Percentiles rank a stretch among this genome's conserved stretches.
phyloP scores from a whole-genome alignment of 257 asterid genomes.

The Solanum dulcamara region DNA sequence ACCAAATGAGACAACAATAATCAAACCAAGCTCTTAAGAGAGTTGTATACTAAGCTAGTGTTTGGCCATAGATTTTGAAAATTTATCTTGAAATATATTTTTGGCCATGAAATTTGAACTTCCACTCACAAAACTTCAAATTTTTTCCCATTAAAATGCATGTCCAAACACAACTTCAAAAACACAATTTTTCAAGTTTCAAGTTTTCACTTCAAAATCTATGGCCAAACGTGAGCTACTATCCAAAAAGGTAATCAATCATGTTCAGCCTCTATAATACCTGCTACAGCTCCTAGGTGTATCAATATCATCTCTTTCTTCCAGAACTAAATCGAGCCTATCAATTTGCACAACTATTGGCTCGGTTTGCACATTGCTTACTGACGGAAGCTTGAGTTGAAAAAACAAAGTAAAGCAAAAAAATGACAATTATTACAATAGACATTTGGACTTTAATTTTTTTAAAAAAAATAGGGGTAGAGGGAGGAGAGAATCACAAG shows the following conservation, averaged over 20 bases:
- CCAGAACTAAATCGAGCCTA: slow-evolving; percentile 82
- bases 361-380: slow-evolving; percentile 90
- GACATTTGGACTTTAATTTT: neutral
- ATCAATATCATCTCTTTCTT: slow-evolving; percentile 75
- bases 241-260: slow-evolving; percentile 3
- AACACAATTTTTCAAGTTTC: neutral
- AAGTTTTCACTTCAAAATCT: neutral
- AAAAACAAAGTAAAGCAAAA: neutral
- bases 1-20: slow-evolving; percentile 5
- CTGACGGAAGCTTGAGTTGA: slow-evolving; percentile 75
- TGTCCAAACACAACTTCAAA: neutral
- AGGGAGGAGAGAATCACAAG: neutral
- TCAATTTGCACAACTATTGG: slow-evolving; percentile 87
- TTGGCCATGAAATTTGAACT: neutral
- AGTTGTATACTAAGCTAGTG: neutral
- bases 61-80: neutral
- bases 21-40: neutral
- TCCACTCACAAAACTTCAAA: neutral
- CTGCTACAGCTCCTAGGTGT: slow-evolving; percentile 50
- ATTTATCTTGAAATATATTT: neutral
- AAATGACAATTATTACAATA: neutral
- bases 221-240: neutral
- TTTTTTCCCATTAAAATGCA: neutral
- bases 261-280: slow-evolving; percentile 21
- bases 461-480: neutral